phyloP scores from a whole-genome alignment of 148 eudicot genomes.

The Fagopyrum esculentum region DNA sequence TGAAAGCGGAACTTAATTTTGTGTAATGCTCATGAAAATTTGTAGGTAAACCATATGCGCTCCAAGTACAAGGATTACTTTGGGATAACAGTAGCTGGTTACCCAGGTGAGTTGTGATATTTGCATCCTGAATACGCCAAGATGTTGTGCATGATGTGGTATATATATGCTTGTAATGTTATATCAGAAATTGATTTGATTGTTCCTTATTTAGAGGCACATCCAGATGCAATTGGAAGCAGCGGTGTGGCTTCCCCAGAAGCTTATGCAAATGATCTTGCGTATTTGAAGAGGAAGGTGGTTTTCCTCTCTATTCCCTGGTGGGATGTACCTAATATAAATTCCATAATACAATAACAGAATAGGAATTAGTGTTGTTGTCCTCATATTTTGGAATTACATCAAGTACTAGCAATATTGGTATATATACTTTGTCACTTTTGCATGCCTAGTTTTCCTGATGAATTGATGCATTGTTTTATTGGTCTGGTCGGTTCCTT shows the following conservation, averaged over 20 bases:
- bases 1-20: not conserved
- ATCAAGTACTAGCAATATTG: not conserved
- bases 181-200: not conserved
- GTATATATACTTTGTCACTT: not conserved
- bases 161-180: not conserved
- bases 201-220: slow-evolving; percentile 53
- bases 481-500: no score
- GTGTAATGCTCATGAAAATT: not conserved
- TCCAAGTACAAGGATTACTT: slow-evolving; percentile 79
- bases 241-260: slow-evolving; percentile 70
- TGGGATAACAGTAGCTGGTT: slow-evolving; percentile 97
- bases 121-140: not conserved
- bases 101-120: slow-evolving; percentile 56
- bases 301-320: not conserved
- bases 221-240: slow-evolving; percentile 78
- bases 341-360: not conserved
- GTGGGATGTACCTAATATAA: not conserved
- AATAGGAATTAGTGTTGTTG: not conserved
- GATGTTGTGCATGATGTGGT: not conserved
- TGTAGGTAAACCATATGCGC: slow-evolving; percentile 81
- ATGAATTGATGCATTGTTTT: not conserved
- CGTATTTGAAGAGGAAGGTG: slow-evolving; percentile 89
- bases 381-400: not conserved
- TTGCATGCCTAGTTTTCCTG: not conserved
- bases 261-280: slow-evolving; percentile 72